Evolutionary conservation across 202 grass and related monocot species (phyloP).

Genomic region (Brachypodium distachyon): DNA sequence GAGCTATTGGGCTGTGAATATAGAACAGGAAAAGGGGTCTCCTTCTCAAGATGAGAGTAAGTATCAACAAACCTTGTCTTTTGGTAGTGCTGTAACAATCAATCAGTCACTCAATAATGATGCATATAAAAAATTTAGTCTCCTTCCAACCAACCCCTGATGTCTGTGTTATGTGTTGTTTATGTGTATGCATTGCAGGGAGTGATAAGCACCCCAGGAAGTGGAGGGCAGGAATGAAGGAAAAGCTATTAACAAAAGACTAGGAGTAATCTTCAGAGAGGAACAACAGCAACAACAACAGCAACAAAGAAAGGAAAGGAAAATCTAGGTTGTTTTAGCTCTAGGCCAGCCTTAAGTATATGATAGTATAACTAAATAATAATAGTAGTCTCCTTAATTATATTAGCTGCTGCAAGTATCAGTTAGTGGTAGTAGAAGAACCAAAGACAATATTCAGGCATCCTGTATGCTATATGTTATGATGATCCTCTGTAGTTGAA

Average conservation of each 20-base stretch:
- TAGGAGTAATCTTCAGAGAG: constrained; percentile 25
- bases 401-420: background rate
- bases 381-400: constrained; percentile 10
- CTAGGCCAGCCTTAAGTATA: constrained; percentile 23
- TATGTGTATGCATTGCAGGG: constrained; percentile 30
- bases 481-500: background rate
- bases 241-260: constrained; percentile 23
- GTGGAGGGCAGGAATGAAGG: background rate
- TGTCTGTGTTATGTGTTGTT: background rate
- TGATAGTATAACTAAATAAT: constrained; percentile 34
- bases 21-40: background rate
- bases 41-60: constrained; percentile 21
- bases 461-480: background rate
- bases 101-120: background rate
- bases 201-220: constrained; percentile 12
- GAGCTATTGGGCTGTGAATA: constrained; percentile 75
- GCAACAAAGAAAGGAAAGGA: background rate
- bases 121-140: background rate
- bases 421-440: constrained; percentile 11
- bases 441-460: background rate
- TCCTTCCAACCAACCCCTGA: constrained; percentile 5
- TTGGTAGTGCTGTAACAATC: background rate
- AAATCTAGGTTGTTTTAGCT: constrained; percentile 34
- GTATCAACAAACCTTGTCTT: background rate
- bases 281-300: background rate